Evolutionary conservation across 2,329 filamentous ascomycete genomes (phyloP).

Genomic region (Trichophyton simii): DNA sequence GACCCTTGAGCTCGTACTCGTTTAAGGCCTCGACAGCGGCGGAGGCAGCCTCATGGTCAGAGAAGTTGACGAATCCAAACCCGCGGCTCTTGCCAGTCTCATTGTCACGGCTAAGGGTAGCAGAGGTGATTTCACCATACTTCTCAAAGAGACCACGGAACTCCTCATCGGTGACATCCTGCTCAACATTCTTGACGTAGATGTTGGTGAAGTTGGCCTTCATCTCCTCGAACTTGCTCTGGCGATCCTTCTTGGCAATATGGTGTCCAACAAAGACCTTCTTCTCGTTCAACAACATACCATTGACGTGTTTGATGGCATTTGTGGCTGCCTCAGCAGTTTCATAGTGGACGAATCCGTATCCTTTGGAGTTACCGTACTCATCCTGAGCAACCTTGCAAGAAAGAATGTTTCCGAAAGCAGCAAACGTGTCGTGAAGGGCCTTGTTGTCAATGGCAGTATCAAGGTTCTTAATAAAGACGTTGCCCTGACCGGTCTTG

Average conservation of each 20-base stretch:
- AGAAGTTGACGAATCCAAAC: conserved; percentile 93
- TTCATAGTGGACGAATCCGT: conserved; percentile 99
- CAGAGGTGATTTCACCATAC: conserved; percentile 89
- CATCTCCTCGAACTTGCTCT: conserved; percentile 99
- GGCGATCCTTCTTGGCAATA: conserved; percentile 99
- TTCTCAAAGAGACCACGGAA: conserved; percentile 88
- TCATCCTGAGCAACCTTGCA: conserved; percentile 99
- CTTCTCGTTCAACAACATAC: conserved; percentile 99
- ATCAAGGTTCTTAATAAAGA: conserved; percentile 99
- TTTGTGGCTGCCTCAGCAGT: conserved; percentile 92
- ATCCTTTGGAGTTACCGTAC: conserved; percentile 91
- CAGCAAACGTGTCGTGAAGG: conserved; percentile 96
- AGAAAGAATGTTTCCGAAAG: conserved; percentile 97
- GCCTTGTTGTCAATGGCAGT: conserved; percentile 99
- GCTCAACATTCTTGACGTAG: conserved; percentile 95
- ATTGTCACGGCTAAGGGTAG: conserved; percentile 75
- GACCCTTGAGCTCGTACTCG: conserved; percentile 78
- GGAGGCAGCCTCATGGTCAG: conserved; percentile 74
- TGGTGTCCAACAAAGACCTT: conserved; percentile 99
- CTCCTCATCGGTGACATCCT: conserved; percentile 78
- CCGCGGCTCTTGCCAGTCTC: conserved; percentile 84
- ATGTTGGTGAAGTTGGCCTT: conserved; percentile 99
- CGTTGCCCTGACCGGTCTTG: conserved; percentile 98
- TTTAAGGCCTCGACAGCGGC: conserved; percentile 86
- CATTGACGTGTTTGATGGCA: conserved; percentile 99